Evolutionary conservation across 2,329 filamentous ascomycete genomes (phyloP), one percentile per base, ranked within the genome.

Genomic region (Venturia pyrina): DNA sequence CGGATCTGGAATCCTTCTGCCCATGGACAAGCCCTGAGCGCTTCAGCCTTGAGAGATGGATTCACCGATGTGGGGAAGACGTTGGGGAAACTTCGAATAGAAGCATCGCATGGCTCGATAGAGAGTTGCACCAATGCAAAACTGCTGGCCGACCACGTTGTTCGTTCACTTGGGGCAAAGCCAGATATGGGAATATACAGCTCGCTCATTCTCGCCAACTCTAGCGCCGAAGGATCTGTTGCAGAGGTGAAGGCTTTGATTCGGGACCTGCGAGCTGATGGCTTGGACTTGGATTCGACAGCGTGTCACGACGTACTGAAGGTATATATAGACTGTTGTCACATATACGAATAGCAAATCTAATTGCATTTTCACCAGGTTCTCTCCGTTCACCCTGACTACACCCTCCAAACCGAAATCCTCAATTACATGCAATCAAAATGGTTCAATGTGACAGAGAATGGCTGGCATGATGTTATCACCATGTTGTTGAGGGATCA

Each of bases 381-480:
- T 5, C 80, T 97, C 32, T 85, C 90, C 0, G 85, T 95, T 10
- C 95, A 98, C 73, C 91, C 93, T 0, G 90, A 98, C 75, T 93
- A 96, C 70, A 70, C 91, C 6, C 78, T 95, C 32, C 87, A 92
- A 44, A 83, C 85, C 64, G 82, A 87, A 44, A 82, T 96, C 3
- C 78, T 97, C 48, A 78, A 85, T 65, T 87, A 88, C 66, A 91
- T 95, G 89, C 85, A 85, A 71, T 81, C 85, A 66, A 82, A 85
- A 68, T 96, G 91, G 89, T 82, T 89, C 64, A 78, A 80, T 10
- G 77, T 90, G 10, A 85, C 81, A 53, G 83, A 81, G 13, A 80
- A 82, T 7, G 88, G 87, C 10, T 84, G 84, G 73, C 85, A 89
- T 70, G 85, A 84, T 72, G 80, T 96, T 24, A 83, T 89, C 1